phyloP scores from a whole-genome alignment of 257 asterid species.

The Buddleja alternifolia region DNA sequence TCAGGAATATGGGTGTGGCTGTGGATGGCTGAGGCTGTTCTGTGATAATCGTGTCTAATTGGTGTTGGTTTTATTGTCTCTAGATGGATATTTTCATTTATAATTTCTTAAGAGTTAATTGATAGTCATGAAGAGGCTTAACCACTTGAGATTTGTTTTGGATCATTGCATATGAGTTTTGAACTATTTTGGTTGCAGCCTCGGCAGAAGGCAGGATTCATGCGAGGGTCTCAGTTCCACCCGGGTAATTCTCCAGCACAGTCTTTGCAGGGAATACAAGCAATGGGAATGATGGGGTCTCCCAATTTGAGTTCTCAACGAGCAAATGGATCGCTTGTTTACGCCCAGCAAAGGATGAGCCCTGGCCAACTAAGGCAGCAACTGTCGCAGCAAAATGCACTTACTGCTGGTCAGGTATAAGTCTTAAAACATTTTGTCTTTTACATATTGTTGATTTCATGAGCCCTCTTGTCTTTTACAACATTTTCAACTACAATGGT shows the following conservation, averaged over 20 bases:
- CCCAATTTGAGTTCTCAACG: constrained; percentile 71
- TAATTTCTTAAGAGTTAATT: constrained; percentile 1
- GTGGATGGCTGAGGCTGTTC: constrained; percentile 25
- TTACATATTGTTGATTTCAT: constrained; percentile 16
- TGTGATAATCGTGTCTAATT: constrained; percentile 16
- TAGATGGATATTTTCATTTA: constrained; percentile 1
- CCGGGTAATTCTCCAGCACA: constrained; percentile 80
- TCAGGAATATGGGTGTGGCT: constrained; percentile 3
- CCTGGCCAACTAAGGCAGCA: constrained; percentile 75
- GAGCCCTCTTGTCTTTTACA: constrained; percentile 5
- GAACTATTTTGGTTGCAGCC: constrained; percentile 66
- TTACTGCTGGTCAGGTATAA: constrained; percentile 69
- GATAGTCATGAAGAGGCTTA: neutral
- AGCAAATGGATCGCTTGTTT: constrained; percentile 64
- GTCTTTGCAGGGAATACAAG: constrained; percentile 74
- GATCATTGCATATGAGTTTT: constrained; percentile 22
- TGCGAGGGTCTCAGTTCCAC: constrained; percentile 84
- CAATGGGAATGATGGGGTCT: constrained; percentile 74
- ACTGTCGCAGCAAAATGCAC: constrained; percentile 71
- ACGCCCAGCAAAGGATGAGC: constrained; percentile 63
- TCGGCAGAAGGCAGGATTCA: constrained; percentile 72
- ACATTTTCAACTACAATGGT: neutral
- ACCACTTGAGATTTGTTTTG: constrained; percentile 13
- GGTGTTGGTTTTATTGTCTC: constrained; percentile 15
- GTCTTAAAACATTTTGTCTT: constrained; percentile 15